Evolutionary conservation across 2,329 filamentous ascomycete genomes (phyloP), one percentile per base, ranked within the genome.

Genomic region (Atkinsonella hypoxylon): DNA sequence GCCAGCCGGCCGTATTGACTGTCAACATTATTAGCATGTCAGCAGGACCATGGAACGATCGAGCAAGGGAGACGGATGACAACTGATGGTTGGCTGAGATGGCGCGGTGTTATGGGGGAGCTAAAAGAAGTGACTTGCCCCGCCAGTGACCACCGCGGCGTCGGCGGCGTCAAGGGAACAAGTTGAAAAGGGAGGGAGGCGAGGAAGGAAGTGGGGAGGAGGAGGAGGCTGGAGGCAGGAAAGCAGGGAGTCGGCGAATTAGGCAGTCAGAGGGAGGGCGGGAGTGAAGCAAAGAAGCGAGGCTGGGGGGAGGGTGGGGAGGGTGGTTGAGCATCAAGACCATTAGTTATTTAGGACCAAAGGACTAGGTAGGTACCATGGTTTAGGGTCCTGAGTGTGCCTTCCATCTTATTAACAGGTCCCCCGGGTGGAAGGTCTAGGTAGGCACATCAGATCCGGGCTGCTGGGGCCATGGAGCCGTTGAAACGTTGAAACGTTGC

Each of bases 41-140:
- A 41, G 39, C 39, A 41, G n/a, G 39, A 47, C 5, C 45, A 47
- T 46, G 22, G 34, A 42, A 42, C 15, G 50, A 41, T 20, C 51
- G 48, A 45, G 45, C 48, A 51, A 52, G 53, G 49, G 51, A 48
- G 53, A 50, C 58, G 57, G 61, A 64, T 65, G 61, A 63, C 62
- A 63, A 59, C 54, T 56, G 53, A 58, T 62, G 63, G 63, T 64
- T 64, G 63, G 63, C 56, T 58, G 56, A 55, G 53, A 63, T 62
- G 61, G 58, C 62, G 59, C 62, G 61, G 56, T 53, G 54, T 53
- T 30, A 26, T 4, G 53, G 52, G 52, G 57, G 41, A 49, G 41
- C 48, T 42, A 46, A 50, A 46, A 46, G 26, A 20, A 36, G 47
- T n/a, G 20, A 22, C 39, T 38, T 47, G 17, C n/a, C 15, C 38